Evolutionary conservation across 192 early-diverging fungal genomes (phyloP).

Genomic region (Coemansia sp.): DNA sequence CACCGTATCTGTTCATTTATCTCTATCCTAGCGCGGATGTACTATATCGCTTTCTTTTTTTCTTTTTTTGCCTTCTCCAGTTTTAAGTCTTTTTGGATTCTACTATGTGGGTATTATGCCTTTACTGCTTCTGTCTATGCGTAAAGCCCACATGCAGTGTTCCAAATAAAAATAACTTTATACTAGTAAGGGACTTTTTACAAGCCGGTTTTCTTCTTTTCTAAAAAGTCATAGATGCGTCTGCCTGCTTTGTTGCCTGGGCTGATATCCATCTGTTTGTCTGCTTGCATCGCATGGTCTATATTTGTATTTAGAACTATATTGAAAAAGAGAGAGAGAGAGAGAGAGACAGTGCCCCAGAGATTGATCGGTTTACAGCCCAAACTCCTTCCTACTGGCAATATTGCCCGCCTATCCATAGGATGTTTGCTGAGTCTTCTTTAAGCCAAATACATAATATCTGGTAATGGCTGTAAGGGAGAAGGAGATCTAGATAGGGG

Average conservation of each 20-base stretch:
- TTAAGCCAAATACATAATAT: no score
- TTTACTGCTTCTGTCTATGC: background rate
- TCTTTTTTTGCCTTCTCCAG: constrained; percentile 3
- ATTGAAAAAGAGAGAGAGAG: no score
- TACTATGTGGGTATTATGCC: background rate
- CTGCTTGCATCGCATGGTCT: no score
- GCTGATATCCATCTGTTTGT: background rate
- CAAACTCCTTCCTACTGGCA: no score
- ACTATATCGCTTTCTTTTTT: constrained; percentile 37
- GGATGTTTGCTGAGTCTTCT: no score
- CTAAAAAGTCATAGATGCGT: background rate
- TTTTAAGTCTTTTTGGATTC: background rate
- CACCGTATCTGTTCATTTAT: constrained; percentile 4
- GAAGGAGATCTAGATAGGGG: no score
- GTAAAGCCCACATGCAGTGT: background rate
- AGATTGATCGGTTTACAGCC: no score
- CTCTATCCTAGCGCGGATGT: constrained; percentile 46
- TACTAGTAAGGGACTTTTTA: background rate
- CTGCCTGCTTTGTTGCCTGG: background rate
- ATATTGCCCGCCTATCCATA: no score
- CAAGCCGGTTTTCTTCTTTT: background rate
- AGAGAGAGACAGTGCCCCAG: no score
- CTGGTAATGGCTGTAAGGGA: no score
- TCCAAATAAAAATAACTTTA: background rate
- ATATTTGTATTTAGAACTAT: no score